phyloP scores from a whole-genome alignment of 2,329 filamentous ascomycete species.

The Fusarium scirpi region DNA sequence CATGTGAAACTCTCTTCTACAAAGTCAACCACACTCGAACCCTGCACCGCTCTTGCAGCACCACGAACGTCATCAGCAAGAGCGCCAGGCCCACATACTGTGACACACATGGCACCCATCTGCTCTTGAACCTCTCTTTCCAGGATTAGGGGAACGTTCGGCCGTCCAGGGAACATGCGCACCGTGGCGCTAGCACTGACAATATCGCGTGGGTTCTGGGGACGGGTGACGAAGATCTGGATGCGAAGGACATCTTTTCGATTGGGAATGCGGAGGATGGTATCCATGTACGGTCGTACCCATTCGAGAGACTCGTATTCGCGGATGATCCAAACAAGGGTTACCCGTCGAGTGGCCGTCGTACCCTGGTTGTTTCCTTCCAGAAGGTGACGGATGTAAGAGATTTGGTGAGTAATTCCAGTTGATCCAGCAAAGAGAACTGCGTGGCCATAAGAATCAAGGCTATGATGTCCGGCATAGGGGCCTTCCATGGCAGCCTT shows the following conservation, averaged over 20 bases:
- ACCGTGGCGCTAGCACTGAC: conserved; percentile 81
- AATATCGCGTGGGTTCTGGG: conserved; percentile 85
- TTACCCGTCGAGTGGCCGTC: conserved; percentile 83
- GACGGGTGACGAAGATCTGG: conserved; percentile 90
- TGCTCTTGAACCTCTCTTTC: conserved; percentile 84
- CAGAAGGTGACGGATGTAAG: conserved; percentile 84
- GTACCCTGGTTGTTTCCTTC: conserved; percentile 76
- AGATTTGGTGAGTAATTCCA: conserved; percentile 94
- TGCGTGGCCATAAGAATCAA: conserved; percentile 92
- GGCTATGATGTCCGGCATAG: conserved; percentile 84
- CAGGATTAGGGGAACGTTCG: conserved; percentile 83
- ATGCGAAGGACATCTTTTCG: conserved; percentile 87
- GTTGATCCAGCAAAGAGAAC: conserved; percentile 93
- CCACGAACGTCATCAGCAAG: conserved; percentile 80
- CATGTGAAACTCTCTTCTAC: conserved; percentile 82
- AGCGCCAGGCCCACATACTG: conserved; percentile 80
- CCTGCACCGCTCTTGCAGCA: conserved; percentile 73
- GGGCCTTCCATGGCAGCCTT: conserved; percentile 88
- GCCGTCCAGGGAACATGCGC: conserved; percentile 91
- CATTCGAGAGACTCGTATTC: conserved; percentile 91
- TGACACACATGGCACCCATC: conserved; percentile 88
- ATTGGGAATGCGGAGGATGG: conserved; percentile 80
- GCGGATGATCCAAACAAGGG: conserved; percentile 92
- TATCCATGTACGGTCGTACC: conserved; percentile 87
- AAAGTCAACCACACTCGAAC: conserved; percentile 76